Evolutionary conservation across 2,329 filamentous ascomycete genomes (phyloP).

Genomic region (Aureobasidium sp.): DNA sequence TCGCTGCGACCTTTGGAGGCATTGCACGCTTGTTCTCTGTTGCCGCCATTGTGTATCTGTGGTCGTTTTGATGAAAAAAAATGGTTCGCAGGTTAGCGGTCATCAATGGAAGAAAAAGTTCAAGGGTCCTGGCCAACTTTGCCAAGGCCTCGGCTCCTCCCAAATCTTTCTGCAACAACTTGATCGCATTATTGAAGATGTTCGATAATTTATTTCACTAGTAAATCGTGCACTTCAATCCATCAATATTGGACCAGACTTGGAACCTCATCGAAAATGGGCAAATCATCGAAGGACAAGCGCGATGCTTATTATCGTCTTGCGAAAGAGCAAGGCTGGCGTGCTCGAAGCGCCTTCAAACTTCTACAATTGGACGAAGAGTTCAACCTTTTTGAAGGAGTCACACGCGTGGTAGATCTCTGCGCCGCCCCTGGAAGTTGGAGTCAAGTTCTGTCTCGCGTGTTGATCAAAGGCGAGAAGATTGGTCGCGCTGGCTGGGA

Average conservation of each 20-base stretch:
- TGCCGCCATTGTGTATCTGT: slow-evolving; percentile 8
- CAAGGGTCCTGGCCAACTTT: slow-evolving; percentile 15
- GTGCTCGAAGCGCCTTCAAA: slow-evolving; percentile 93
- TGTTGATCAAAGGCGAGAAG: slow-evolving; percentile 87
- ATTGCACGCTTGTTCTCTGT: slow-evolving; percentile 31
- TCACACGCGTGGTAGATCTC: slow-evolving; percentile 88
- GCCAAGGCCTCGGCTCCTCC: slow-evolving; percentile 6
- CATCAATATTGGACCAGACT: too few species aligned
- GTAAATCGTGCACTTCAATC: too few species aligned
- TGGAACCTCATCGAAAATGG: slow-evolving; percentile 10
- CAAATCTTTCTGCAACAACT: background rate
- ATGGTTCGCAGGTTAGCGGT: background rate
- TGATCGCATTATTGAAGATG: too few species aligned
- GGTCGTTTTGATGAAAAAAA: slow-evolving; percentile 2
- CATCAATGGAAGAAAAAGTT: slow-evolving; percentile 10
- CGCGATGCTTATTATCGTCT: slow-evolving; percentile 96
- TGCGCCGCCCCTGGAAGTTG: slow-evolving; percentile 94
- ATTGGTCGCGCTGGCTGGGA: slow-evolving; percentile 84
- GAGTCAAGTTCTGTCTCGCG: slow-evolving; percentile 91
- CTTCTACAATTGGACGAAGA: slow-evolving; percentile 92
- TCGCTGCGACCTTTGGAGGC: slow-evolving; percentile 33
- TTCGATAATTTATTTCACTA: too few species aligned
- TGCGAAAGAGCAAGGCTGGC: slow-evolving; percentile 98
- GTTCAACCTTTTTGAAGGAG: slow-evolving; percentile 86
- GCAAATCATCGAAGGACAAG: slow-evolving; percentile 96